phyloP scores from a whole-genome alignment of 306 rosid genomes.

The Prunus davidiana region DNA sequence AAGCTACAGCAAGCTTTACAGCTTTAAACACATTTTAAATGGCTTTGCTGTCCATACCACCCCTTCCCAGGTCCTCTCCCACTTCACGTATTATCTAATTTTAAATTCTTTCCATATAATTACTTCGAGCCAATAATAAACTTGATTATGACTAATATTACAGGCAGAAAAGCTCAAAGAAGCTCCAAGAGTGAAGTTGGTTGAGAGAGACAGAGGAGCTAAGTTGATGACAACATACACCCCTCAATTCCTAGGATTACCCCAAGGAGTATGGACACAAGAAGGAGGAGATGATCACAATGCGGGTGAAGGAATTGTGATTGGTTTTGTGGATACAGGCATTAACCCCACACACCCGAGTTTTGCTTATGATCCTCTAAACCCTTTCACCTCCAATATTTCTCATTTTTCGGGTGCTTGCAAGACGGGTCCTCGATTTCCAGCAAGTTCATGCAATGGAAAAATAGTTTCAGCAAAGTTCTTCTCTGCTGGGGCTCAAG shows the following conservation, averaged over 20 bases:
- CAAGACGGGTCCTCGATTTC: conserved; percentile 60
- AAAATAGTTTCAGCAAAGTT: conserved; percentile 69
- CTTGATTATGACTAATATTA: background rate
- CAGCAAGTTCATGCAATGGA: conserved; percentile 56
- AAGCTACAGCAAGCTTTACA: conserved; percentile 67
- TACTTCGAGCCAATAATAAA: background rate
- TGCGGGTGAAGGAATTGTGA: conserved; percentile 71
- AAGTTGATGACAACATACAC: conserved; percentile 51
- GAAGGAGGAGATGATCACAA: conserved; percentile 36
- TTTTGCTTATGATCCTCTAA: conserved; percentile 44
- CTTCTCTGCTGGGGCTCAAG: conserved; percentile 80
- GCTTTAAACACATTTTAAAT: conserved; percentile 64
- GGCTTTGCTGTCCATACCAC: conserved; percentile 79
- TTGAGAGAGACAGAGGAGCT: conserved; percentile 57
- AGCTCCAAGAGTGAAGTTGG: conserved; percentile 29
- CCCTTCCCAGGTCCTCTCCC: conserved; percentile 60
- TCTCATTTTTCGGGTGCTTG: conserved; percentile 52
- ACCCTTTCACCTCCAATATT: conserved; percentile 39
- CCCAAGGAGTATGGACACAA: conserved; percentile 41
- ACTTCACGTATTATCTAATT: background rate
- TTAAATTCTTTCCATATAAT: no score
- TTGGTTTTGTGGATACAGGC: conserved; percentile 82
- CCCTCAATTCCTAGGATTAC: conserved; percentile 41
- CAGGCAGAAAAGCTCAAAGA: conserved; percentile 40
- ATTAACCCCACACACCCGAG: conserved; percentile 75